Conservation (phyloP, 2,329 filamentous ascomycete species). For the Trichoderma aggressivum region DNA sequence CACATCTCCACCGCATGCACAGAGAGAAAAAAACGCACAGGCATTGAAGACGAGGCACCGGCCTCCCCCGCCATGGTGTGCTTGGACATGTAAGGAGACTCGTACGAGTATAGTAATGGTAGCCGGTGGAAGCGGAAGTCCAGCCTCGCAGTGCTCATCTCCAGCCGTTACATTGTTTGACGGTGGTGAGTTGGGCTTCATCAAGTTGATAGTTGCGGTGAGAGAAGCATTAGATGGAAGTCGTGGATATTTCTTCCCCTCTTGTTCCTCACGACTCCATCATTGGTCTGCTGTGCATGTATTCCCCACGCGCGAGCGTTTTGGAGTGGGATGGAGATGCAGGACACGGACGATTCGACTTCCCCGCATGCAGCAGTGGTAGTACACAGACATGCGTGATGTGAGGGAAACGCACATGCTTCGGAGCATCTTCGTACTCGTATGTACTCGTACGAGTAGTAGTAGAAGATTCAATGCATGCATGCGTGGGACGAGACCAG, state of each 20-base stretch:
- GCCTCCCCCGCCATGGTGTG: background rate
- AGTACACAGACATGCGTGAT: background rate
- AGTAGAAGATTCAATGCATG: background rate
- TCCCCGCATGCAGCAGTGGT: background rate
- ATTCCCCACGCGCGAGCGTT: background rate
- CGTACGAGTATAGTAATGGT: background rate
- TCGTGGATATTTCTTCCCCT: background rate
- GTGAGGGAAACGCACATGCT: background rate
- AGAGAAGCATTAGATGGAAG: background rate
- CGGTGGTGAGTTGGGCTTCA: conserved; percentile 10
- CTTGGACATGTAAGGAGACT: background rate
- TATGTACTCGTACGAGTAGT: background rate
- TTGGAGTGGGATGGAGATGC: background rate
- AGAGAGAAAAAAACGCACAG: background rate
- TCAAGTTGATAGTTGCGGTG: background rate
- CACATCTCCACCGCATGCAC: background rate
- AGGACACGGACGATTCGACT: background rate
- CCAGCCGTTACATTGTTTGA: background rate
- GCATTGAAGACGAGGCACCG: background rate
- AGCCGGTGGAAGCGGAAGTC: background rate
- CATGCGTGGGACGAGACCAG: background rate
- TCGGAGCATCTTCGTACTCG: background rate
- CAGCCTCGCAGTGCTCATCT: background rate
- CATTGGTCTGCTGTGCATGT: background rate
- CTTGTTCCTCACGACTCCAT: background rate